Base-by-base conservation (phyloP, 139 green algal species). In the Chlorella sp. region DNA sequence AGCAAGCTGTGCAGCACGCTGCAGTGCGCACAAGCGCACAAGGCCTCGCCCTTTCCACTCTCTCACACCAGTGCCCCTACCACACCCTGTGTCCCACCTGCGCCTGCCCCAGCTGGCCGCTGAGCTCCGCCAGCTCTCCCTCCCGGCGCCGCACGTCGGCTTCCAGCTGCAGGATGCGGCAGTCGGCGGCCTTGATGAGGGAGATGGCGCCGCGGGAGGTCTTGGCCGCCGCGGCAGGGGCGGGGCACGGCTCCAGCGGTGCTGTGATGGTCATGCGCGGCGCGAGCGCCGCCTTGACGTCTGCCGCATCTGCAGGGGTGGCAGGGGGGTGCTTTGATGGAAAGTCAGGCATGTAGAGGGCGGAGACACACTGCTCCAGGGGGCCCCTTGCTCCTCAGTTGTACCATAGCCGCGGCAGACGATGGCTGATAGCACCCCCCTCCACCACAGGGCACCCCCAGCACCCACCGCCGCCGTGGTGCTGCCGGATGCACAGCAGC, bases 131-230 rank as follows among this genome's bases (percentile, higher is more conserved):
- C 30, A 88, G 48, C 40, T 77, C 68, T 11, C 73, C 58, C 32
- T 89, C 77, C 74, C 85, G 70, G 43, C 64, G 84, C 84, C 43
- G 73, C 51, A 94, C 64, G 58, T 92, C 86, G 6, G 78, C 74
- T 86, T 94, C 87, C 44, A 95, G 86, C 1, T 88, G 56, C 67
- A 79, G 43, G 2, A 94, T 88, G 64, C 89, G 81, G 8, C 48
- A 62, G 43, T 90, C 88, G 0, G 76, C 78, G 0, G 76, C 86
- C 38, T 80, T 81, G 60, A 91, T 82, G 19, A 91, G 77, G 58
- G 56, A 82, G 62, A 91, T 81, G 58, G 62, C 84, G 34, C 84
- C 84, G 22, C 77, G 73, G 11, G 78, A 83, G 34, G 70, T 82
- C n/a, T 51, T 67, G 3, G 62, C 43, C 16, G 48, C n/a, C 17